Conservation (phyloP, 2,329 filamentous ascomycete genomes). For the Aspergillus niger region DNA sequence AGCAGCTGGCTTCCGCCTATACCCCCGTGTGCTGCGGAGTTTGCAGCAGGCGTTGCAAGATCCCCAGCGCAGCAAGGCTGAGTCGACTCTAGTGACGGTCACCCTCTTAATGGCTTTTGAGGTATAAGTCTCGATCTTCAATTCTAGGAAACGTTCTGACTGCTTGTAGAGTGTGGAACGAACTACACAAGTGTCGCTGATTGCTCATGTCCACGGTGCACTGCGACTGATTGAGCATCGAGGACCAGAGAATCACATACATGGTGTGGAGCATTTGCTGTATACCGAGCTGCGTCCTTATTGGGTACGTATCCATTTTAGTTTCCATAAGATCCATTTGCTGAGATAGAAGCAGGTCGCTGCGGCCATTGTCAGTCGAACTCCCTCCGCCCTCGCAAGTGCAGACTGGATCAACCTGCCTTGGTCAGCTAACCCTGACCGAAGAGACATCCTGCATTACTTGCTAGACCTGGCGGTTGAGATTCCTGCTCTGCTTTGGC, state of each 20-base stretch:
- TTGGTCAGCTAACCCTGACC: slow-evolving; percentile 40
- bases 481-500: slow-evolving; percentile 34
- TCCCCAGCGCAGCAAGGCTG: slow-evolving; percentile 39
- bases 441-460: slow-evolving; percentile 41
- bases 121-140: slow-evolving; percentile 17
- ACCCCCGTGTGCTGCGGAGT: slow-evolving; percentile 39
- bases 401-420: slow-evolving; percentile 45
- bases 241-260: slow-evolving; percentile 43
- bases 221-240: slow-evolving; percentile 42
- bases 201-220: slow-evolving; percentile 39
- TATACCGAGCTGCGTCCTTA: slow-evolving; percentile 44
- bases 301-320: slow-evolving; percentile 33
- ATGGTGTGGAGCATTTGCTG: slow-evolving; percentile 42
- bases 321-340: background rate
- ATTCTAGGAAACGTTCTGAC: slow-evolving; percentile 4
- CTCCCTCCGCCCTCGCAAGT: slow-evolving; percentile 38
- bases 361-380: slow-evolving; percentile 32
- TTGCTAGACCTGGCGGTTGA: slow-evolving; percentile 40
- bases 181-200: slow-evolving; percentile 35
- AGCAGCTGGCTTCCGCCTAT: slow-evolving; percentile 34
- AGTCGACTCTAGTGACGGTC: slow-evolving; percentile 43
- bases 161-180: slow-evolving; percentile 37
- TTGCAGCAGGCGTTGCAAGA: slow-evolving; percentile 41
- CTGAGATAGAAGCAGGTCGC: slow-evolving; percentile 27
- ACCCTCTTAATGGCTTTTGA: slow-evolving; percentile 43